Evolutionary conservation across 495 filamentous ascomycete species (phyloP), one percentile per base, ranked within the genome.

Genomic region (Penicillium lividum): DNA sequence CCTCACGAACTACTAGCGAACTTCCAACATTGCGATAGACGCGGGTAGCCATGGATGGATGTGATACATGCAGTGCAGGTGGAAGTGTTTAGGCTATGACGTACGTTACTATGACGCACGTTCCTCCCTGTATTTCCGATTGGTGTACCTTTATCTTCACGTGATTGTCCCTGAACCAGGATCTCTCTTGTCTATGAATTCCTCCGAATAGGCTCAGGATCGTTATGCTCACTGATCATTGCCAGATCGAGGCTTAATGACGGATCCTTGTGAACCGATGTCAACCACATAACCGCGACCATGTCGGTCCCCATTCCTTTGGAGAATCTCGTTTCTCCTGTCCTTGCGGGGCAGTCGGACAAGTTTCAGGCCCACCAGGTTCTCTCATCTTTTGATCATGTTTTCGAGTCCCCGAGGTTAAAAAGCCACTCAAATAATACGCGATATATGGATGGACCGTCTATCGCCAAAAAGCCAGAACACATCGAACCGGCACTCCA

Each of bases 221-320:
- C 5, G 4, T 16, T 16, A 0, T 40, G 13, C 15, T 2, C 15
- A 16, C 15, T 15, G 13, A 40, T 47, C 44, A 27, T 13, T 10
- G 28, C 28, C 44, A 5, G 5, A 5, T 15, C 5, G n/a, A 40
- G 38, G 15, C 13, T 40, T 40, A 27, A 49, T 30, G 57, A 64
- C 57, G 57, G n/a, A 7, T 2, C 9, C 13, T 36, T 7, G 53
- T 27, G 10, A 22, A 7, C 54, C 51, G 4, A 54, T 62, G 36
- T 22, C 22, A 6, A 28, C 16, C 11, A 18, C 27, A 28, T 65
- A 47, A 54, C 10, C 53, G 29, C 30, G 63, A 59, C 55, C 59
- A 65, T 65, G 63, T 56, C 53, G 56, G 63, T 62, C 63, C 50
- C 47, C 11, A 52, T 65, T 22, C 56, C 59, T 28, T 11, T 54